Evolutionary conservation across 139 green algal species (phyloP).

Genomic region (Yamagishiella unicocca): DNA sequence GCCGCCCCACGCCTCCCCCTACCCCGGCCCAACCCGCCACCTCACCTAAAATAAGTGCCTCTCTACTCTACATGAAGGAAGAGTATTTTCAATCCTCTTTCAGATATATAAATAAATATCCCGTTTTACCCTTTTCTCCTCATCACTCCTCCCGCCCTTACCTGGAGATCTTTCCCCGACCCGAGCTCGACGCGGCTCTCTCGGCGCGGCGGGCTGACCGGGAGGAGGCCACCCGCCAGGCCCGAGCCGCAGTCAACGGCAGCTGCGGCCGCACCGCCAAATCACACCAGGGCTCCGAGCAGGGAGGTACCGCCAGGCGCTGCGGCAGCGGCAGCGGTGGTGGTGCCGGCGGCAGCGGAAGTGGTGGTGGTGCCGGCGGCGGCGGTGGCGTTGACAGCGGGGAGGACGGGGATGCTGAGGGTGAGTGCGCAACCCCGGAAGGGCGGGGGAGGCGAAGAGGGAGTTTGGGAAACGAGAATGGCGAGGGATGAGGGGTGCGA

Average conservation of each 20-base stretch:
- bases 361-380: neutral
- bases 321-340: too few relatives aligned
- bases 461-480: neutral
- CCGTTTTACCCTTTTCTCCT: too few relatives aligned
- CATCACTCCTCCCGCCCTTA: neutral
- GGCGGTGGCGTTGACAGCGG: neutral
- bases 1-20: too few relatives aligned
- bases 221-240: slow-evolving; percentile 52
- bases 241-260: neutral
- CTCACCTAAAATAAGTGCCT: too few relatives aligned
- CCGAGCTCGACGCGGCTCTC: slow-evolving; percentile 53
- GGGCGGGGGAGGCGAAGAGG: neutral
- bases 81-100: too few relatives aligned
- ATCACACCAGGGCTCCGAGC: too few relatives aligned
- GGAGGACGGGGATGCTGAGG: neutral
- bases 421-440: neutral
- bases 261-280: neutral
- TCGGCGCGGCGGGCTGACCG: slow-evolving; percentile 45
- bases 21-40: too few relatives aligned
- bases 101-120: too few relatives aligned
- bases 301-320: too few relatives aligned
- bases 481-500: neutral
- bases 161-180: slow-evolving; percentile 55
- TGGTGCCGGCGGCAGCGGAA: neutral
- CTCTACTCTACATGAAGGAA: too few relatives aligned